These are phyloP conservation scores for Scutellaria baicalensis DNA, from an alignment of 257 asterid species.

Conservation along the genomic window DNA sequence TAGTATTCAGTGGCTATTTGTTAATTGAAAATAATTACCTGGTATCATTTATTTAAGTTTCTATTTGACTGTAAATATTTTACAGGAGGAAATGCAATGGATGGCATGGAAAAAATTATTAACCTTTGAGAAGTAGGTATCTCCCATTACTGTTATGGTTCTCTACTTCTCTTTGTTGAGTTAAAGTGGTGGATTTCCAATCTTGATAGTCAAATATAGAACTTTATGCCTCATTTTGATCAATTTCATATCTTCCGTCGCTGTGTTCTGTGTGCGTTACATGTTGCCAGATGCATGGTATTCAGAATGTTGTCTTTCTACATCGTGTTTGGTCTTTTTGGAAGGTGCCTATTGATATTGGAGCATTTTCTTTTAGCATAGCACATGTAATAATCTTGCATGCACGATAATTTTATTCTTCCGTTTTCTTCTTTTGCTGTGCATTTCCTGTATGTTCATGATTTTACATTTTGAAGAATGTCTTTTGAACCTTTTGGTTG, in stretches of 20 bases:
- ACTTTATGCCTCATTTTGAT: not conserved
- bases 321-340: no score
- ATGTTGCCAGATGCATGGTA: not conserved
- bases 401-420: not conserved
- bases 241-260: no score
- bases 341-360: no score
- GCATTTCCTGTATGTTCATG: not conserved
- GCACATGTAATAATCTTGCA: no score
- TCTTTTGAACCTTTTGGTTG: not conserved
- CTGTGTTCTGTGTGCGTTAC: not conserved
- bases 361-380: no score
- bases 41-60: not conserved
- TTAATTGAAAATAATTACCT: not conserved
- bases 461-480: not conserved
- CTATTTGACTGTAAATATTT: slow-evolving; percentile 11
- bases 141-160: slow-evolving; percentile 6
- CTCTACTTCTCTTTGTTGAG: slow-evolving; percentile 6
- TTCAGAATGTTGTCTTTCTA: not conserved
- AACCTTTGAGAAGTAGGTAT: slow-evolving; percentile 76
- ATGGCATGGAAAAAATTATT: slow-evolving; percentile 80
- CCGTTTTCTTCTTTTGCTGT: not conserved
- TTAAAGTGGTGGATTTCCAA: not conserved
- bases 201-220: not conserved
- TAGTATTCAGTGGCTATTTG: not conserved
- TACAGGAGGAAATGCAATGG: slow-evolving; percentile 95